Evolutionary conservation across 495 filamentous ascomycete species (phyloP).

Genomic region (Clavariopsis aquatica): DNA sequence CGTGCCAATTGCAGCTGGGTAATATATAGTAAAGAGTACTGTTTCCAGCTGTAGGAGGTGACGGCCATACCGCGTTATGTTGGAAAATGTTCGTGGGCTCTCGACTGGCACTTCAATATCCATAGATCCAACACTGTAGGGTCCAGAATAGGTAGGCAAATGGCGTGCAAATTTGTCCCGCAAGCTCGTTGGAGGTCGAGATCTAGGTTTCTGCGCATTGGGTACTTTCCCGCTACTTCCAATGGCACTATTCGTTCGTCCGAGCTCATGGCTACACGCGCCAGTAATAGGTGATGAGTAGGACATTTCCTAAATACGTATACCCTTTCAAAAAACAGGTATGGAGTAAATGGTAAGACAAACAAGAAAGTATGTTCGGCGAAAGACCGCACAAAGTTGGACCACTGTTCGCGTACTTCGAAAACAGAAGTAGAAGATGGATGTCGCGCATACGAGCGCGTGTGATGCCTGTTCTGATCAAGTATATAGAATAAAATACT

Average conservation of each 20-base stretch:
- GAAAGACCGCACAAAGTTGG: not conserved
- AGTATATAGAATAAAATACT: not conserved
- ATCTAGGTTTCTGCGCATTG: conserved; percentile 41
- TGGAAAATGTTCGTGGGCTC: conserved; percentile 43
- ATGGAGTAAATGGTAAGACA: not conserved
- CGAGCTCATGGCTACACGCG: conserved; percentile 12
- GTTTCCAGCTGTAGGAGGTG: conserved; percentile 47
- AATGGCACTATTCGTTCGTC: conserved; percentile 12
- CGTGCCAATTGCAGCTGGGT: conserved; percentile 39
- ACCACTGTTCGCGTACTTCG: not conserved
- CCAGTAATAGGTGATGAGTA: conserved; percentile 8
- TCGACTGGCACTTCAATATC: conserved; percentile 47
- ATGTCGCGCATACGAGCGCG: not conserved
- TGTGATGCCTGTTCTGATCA: not conserved
- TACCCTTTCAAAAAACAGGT: not conserved
- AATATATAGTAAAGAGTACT: conserved; percentile 48
- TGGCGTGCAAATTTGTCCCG: conserved; percentile 40
- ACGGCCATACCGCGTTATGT: conserved; percentile 43
- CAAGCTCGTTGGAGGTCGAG: conserved; percentile 39
- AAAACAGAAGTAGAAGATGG: not conserved
- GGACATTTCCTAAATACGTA: not conserved
- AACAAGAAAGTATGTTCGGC: not conserved
- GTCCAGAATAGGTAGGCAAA: conserved; percentile 45
- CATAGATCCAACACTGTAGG: conserved; percentile 47
- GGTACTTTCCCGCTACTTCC: conserved; percentile 21